Percentiles rank a stretch among this genome's conserved stretches.
Evolutionary conservation across 2,329 filamentous ascomycete species (phyloP).

Genomic region (Calcarisporium arbuscula): DNA sequence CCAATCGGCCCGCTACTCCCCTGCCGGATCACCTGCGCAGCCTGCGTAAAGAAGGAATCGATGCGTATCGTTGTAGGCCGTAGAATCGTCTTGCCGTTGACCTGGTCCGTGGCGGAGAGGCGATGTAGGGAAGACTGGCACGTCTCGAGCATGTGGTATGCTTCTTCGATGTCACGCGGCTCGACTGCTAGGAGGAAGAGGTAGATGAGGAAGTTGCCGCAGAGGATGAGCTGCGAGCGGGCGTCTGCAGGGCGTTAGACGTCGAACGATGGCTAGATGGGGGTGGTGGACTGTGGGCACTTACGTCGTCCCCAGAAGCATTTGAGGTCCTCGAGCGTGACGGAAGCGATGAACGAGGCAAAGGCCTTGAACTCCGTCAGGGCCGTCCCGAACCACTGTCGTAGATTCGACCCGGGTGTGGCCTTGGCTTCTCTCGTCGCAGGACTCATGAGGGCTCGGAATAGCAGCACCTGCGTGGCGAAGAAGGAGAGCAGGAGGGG

Average conservation of each 20-base stretch:
- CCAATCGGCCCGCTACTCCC: conserved; percentile 12
- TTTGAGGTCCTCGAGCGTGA: conserved; percentile 28
- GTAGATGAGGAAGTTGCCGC: conserved; percentile 42
- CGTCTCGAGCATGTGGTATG: conserved; percentile 28
- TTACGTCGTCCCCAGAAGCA: conserved; percentile 39
- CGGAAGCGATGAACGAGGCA: conserved; percentile 28
- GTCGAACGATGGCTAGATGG: too few relatives aligned
- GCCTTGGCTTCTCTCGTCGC: conserved; percentile 34
- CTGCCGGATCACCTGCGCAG: conserved; percentile 19
- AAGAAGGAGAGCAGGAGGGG: conserved; percentile 37
- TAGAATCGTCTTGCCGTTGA: conserved; percentile 23
- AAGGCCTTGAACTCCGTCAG: conserved; percentile 30
- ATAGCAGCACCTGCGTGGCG: conserved; percentile 33
- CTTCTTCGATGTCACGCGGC: conserved; percentile 23
- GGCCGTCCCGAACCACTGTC: conserved; percentile 27
- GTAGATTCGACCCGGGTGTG: conserved; percentile 27
- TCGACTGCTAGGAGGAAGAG: conserved; percentile 37
- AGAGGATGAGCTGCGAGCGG: conserved; percentile 39
- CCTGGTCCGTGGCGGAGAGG: conserved; percentile 23
- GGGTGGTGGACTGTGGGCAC: conserved; percentile 16
- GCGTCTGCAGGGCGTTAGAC: conserved; percentile 18
- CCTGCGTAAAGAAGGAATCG: conserved; percentile 34
- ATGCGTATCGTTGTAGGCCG: conserved; percentile 30
- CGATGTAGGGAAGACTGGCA: conserved; percentile 31
- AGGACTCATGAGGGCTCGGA: conserved; percentile 38